phyloP scores from a whole-genome alignment of 805 yeast species.

The Yamadazyma endophytica region DNA sequence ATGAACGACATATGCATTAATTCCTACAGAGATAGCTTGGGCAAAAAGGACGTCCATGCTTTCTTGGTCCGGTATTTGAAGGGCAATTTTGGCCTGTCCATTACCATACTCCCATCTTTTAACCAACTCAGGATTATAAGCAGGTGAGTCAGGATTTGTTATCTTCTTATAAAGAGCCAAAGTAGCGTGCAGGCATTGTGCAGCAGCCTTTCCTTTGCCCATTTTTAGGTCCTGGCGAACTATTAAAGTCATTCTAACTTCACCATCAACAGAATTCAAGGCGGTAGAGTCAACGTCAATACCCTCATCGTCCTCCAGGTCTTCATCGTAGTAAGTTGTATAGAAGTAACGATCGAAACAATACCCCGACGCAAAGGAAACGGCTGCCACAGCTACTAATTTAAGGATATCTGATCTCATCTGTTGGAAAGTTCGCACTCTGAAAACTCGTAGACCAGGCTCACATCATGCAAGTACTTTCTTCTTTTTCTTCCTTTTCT shows the following conservation, averaged over 20 bases:
- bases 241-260: constrained; percentile 79
- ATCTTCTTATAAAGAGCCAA: constrained; percentile 77
- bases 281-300: constrained; percentile 56
- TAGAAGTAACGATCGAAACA: no score
- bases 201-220: constrained; percentile 95
- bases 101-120: constrained; percentile 67
- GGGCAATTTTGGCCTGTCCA: constrained; percentile 93
- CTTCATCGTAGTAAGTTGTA: constrained; percentile 20
- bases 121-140: constrained; percentile 60
- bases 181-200: constrained; percentile 98
- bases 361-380: no score
- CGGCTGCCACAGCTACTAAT: no score
- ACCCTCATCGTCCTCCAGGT: constrained; percentile 41
- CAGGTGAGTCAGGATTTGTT: constrained; percentile 45
- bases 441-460: no score
- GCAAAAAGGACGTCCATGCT: constrained; percentile 75
- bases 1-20: constrained; percentile 76
- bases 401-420: constrained; percentile 1
- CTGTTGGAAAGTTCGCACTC: no score
- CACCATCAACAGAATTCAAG: constrained; percentile 69
- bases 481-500: constrained; percentile 44
- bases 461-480: constrained; percentile 39
- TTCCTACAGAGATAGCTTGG: constrained; percentile 71
- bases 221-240: constrained; percentile 86
- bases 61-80: constrained; percentile 67